Base-by-base conservation (phyloP, 306 rosid genomes). In the Glycine soja region DNA sequence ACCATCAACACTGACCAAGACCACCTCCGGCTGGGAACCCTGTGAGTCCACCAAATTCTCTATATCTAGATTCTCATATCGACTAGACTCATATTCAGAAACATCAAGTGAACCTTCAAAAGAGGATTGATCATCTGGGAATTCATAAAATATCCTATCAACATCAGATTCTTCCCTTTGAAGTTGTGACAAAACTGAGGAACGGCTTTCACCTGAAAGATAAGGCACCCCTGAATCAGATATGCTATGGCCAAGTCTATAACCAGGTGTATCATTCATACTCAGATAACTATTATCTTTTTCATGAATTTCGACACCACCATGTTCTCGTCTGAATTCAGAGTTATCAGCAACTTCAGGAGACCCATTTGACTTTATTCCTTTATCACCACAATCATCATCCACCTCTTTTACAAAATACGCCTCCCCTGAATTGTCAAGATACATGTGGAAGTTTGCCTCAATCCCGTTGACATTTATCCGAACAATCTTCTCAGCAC, bases 351-450 rank as follows among this genome's bases (percentile, higher is more conserved):
- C 30, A 24, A 24, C 30, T 24, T 0, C 30, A 47, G 56, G 57
- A 68, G 78, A 78, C 69, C 72, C 88, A 65, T 83, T 85, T 24
- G 71, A 65, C 87, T 83, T 90, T 63, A 78, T 63, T 43, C 79
- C 88, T 74, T 83, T 80, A 34, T 82, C 85, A 51, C 75, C 85
- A 38, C 76, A 85, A 50, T 80, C 87, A 48, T 81, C 77, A 74
- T 94, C 90, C 53, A 84, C 90, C 89, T 92, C 98, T 86, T 81
- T 90, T 51, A 90, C 78, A 80, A 95, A 93, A 85, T 95, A 95
- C 18, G 99, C 99, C 90, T 93, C 97, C 13, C 99, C 99, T 0
- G 97, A 92, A 84, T 95, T 91, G 71, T 92, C 97, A 74, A 95
- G 97, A 84, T 88, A 90, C 99, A 95, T 95, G 70, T 91, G 99